These are phyloP conservation scores for Metschnikowia kofuensis DNA, from an alignment of 805 yeast genomes.

Conservation along the genomic window DNA sequence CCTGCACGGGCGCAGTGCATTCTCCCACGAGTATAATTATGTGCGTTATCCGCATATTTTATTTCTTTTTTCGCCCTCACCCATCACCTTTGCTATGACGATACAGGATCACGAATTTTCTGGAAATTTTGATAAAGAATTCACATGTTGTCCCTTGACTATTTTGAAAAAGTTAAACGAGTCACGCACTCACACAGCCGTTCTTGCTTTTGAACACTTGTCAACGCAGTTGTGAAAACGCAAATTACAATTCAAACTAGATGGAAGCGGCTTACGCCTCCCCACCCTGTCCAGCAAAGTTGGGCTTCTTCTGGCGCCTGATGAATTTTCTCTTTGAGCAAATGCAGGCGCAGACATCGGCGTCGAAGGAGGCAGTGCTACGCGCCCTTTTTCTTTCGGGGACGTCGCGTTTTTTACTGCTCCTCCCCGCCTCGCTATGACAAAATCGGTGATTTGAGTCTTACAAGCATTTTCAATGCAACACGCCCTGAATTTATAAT, in stretches of 20 bases:
- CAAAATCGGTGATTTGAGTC: neutral
- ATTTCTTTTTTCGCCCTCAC: constrained; percentile 2
- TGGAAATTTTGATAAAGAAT: neutral
- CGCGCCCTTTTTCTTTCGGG: constrained; percentile 1
- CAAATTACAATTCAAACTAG: no score
- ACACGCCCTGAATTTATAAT: neutral
- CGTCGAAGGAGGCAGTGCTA: constrained; percentile 8
- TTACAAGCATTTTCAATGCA: neutral
- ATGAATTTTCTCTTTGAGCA: neutral
- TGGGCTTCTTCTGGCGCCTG: neutral
- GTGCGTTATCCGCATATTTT: constrained; percentile 7
- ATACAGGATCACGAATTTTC: constrained; percentile 3
- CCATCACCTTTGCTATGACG: neutral
- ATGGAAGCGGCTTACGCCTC: neutral
- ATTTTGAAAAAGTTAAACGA: no score
- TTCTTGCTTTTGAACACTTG: no score
- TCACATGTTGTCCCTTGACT: no score
- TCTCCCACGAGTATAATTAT: constrained; percentile 1
- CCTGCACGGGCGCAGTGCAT: constrained; percentile 10
- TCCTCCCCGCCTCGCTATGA: neutral
- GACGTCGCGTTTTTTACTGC: neutral
- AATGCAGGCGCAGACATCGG: neutral
- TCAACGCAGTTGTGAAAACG: no score
- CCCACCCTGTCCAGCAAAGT: constrained; percentile 1
- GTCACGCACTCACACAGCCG: no score